Percentiles rank a stretch among this genome's conserved stretches.
These are phyloP conservation scores for Starmerella stellata DNA, from an alignment of 805 yeast species.

Conservation along the genomic window DNA sequence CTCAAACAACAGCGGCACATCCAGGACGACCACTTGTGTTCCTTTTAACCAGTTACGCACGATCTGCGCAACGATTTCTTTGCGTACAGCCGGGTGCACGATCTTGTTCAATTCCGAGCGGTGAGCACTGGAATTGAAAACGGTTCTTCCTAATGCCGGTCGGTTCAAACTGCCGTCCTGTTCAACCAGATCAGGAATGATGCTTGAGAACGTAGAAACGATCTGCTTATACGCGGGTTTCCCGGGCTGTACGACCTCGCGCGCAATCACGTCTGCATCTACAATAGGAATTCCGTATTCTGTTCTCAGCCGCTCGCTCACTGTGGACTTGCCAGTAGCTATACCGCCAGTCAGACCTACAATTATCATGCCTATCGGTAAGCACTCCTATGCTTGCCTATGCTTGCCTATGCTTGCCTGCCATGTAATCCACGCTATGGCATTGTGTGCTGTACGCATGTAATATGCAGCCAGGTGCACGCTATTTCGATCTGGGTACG, in stretches of 20 bases:
- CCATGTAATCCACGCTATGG: too few relatives aligned
- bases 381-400: too few relatives aligned
- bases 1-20: conserved; percentile 82
- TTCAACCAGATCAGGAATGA: conserved; percentile 31
- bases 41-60: conserved; percentile 40
- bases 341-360: conserved; percentile 97
- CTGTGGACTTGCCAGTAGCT: conserved; percentile 93
- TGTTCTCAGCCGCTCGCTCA: conserved; percentile 39
- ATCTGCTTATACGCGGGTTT: conserved; percentile 49
- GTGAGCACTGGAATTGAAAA: conserved; percentile 50
- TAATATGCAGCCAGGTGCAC: too few relatives aligned
- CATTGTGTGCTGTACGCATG: too few relatives aligned
- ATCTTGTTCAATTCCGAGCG: conserved; percentile 47
- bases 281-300: conserved; percentile 41
- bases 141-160: conserved; percentile 54
- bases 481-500: too few relatives aligned
- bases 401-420: too few relatives aligned
- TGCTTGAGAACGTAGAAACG: conserved; percentile 37
- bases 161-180: conserved; percentile 43
- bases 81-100: conserved; percentile 74
- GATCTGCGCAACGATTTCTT: conserved; percentile 43
- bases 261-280: conserved; percentile 84
- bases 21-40: conserved; percentile 48
- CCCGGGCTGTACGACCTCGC: conserved; percentile 71
- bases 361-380: too few relatives aligned